phyloP scores from a whole-genome alignment of 1,284 basidiomycete species.

The Neolentinus lepideus region DNA sequence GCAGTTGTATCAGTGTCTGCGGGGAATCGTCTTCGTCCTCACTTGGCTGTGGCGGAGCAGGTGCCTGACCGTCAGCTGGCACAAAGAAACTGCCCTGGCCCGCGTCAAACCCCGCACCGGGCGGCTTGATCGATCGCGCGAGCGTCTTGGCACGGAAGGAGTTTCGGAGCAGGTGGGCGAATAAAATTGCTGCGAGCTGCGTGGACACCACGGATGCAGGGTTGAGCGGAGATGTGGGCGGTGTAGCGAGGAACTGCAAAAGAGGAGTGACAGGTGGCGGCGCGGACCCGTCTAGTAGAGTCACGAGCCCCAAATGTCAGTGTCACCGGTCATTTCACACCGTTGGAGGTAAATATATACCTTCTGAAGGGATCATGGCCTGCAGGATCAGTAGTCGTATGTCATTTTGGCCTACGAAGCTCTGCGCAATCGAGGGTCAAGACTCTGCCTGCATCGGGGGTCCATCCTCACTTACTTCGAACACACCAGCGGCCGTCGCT shows the following conservation, averaged over 20 bases:
- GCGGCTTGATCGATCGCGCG: constrained; percentile 62
- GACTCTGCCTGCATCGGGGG: not conserved
- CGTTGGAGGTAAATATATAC: constrained; percentile 13
- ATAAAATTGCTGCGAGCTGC: constrained; percentile 63
- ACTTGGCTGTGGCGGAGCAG: constrained; percentile 17
- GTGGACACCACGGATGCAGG: constrained; percentile 48
- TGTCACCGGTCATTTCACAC: not conserved
- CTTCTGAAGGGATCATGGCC: constrained; percentile 55
- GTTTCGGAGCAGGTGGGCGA: constrained; percentile 60
- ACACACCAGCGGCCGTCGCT: constrained; percentile 56
- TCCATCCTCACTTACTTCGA: constrained; percentile 44
- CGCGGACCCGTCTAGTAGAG: constrained; percentile 26
- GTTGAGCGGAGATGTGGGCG: constrained; percentile 49
- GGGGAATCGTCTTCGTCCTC: constrained; percentile 55
- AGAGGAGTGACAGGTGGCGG: constrained; percentile 51
- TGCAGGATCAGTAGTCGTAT: constrained; percentile 58
- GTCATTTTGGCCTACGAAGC: constrained; percentile 67
- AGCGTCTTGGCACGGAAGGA: constrained; percentile 72
- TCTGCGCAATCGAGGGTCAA: constrained; percentile 32
- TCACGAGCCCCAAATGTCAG: constrained; percentile 3
- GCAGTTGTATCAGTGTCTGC: constrained; percentile 61
- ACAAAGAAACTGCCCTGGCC: constrained; percentile 54
- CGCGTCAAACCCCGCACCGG: constrained; percentile 24
- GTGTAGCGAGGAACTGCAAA: constrained; percentile 51
- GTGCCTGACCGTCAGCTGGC: constrained; percentile 55